Percentiles rank a stretch among this genome's conserved stretches.
Evolutionary conservation across 805 yeast species (phyloP).

Genomic region (Pichia phayaonensis): DNA sequence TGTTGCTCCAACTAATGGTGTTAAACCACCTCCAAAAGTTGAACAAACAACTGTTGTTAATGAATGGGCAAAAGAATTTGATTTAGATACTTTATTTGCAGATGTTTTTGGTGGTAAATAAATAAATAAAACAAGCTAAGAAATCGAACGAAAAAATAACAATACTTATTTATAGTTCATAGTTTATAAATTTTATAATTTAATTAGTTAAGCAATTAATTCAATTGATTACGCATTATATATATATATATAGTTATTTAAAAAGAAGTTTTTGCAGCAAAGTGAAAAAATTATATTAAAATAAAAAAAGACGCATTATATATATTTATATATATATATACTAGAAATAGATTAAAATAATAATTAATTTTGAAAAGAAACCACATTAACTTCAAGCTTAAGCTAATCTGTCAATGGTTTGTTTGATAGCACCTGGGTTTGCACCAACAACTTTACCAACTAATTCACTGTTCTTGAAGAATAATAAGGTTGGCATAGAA

Average conservation of each 20-base stretch:
- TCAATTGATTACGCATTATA: too few relatives aligned
- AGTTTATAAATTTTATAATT: not conserved
- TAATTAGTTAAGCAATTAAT: not conserved
- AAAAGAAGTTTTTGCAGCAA: too few relatives aligned
- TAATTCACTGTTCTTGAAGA: constrained; percentile 77
- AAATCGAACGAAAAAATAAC: not conserved
- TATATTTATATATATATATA: too few relatives aligned
- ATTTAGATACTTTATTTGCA: constrained; percentile 71
- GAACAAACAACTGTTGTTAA: constrained; percentile 76
- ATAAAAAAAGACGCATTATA: not conserved
- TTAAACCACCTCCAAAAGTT: constrained; percentile 37
- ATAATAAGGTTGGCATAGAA: constrained; percentile 56
- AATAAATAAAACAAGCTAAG: not conserved
- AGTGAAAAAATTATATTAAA: not conserved
- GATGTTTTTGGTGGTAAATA: constrained; percentile 25
- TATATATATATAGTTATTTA: too few relatives aligned
- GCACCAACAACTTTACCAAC: constrained; percentile 84
- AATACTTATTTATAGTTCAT: not conserved
- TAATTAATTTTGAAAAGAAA: not conserved
- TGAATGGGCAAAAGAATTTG: constrained; percentile 91
- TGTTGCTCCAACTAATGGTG: constrained; percentile 28
- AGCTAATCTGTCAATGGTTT: constrained; percentile 34
- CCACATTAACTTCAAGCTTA: constrained; percentile 12
- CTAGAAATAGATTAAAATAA: not conserved
- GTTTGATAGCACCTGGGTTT: constrained; percentile 76